These are phyloP conservation scores for Fusarium brachygibbosum DNA, from an alignment of 2,329 filamentous ascomycete genomes.

Conservation along the genomic window DNA sequence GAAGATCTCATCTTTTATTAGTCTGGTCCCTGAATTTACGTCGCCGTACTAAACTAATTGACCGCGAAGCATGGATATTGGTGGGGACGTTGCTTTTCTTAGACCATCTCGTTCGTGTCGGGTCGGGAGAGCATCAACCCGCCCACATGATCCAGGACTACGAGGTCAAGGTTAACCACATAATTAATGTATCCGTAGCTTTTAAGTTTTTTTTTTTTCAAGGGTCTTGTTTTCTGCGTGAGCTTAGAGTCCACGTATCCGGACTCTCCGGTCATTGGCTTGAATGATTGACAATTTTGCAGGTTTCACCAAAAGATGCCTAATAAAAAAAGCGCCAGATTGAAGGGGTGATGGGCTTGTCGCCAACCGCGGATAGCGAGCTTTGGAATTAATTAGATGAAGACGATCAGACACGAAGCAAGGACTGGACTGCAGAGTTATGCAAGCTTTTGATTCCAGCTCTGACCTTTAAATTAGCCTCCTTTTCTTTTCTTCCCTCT, in stretches of 20 bases:
- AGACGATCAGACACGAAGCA: not conserved
- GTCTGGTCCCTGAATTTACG: constrained; percentile 36
- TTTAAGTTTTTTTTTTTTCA: not conserved
- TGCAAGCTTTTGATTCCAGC: constrained; percentile 4
- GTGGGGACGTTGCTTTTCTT: constrained; percentile 32
- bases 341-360: constrained; percentile 9
- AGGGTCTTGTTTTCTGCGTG: constrained; percentile 18
- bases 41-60: constrained; percentile 8
- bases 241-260: constrained; percentile 14
- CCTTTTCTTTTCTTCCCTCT: not conserved
- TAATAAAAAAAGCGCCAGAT: constrained; percentile 11
- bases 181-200: not conserved
- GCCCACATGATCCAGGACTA: constrained; percentile 29
- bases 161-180: not conserved
- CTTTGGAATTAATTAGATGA: constrained; percentile 2
- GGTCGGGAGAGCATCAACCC: constrained; percentile 14
- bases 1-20: constrained; percentile 20
- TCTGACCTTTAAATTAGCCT: constrained; percentile 3
- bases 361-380: constrained; percentile 25
- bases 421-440: not conserved
- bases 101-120: constrained; percentile 36
- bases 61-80: constrained; percentile 22
- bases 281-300: constrained; percentile 22
- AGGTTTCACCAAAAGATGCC: constrained; percentile 41
- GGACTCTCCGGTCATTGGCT: constrained; percentile 41